Evolutionary conservation across 495 filamentous ascomycete species (phyloP).

Genomic region (Talaromyces ruber): DNA sequence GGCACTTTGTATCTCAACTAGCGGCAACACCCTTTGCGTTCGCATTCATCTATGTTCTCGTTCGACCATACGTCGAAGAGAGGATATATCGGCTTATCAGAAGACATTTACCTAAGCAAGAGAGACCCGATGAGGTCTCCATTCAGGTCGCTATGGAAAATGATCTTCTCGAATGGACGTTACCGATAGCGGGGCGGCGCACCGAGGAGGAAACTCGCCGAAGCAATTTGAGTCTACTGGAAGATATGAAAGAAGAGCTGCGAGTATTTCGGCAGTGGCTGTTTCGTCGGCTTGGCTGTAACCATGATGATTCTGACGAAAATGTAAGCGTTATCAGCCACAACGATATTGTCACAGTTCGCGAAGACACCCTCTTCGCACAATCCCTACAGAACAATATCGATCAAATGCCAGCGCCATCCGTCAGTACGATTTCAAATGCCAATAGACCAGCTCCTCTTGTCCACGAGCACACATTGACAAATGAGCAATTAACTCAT

Average conservation of each 20-base stretch:
- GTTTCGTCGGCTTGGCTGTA: slow-evolving; percentile 22
- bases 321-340: neutral
- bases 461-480: slow-evolving; percentile 20
- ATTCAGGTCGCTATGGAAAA: slow-evolving; percentile 38
- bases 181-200: slow-evolving; percentile 33
- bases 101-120: slow-evolving; percentile 35
- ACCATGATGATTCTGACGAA: slow-evolving; percentile 10
- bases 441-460: slow-evolving; percentile 7
- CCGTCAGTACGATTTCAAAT: neutral
- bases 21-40: slow-evolving; percentile 26
- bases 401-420: neutral
- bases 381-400: neutral
- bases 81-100: slow-evolving; percentile 36
- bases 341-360: neutral
- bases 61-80: slow-evolving; percentile 33
- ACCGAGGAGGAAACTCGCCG: slow-evolving; percentile 32
- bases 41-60: slow-evolving; percentile 26
- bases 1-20: slow-evolving; percentile 16
- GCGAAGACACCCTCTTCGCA: slow-evolving; percentile 6
- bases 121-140: slow-evolving; percentile 34
- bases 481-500: slow-evolving; percentile 28
- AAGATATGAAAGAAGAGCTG: slow-evolving; percentile 32
- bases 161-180: slow-evolving; percentile 40
- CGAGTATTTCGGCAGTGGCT: slow-evolving; percentile 23
- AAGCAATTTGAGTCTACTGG: slow-evolving; percentile 26